These are phyloP conservation scores for Phytophthora rubi DNA, from an alignment of 352 stramenopile genomes.

Conservation along the genomic window DNA sequence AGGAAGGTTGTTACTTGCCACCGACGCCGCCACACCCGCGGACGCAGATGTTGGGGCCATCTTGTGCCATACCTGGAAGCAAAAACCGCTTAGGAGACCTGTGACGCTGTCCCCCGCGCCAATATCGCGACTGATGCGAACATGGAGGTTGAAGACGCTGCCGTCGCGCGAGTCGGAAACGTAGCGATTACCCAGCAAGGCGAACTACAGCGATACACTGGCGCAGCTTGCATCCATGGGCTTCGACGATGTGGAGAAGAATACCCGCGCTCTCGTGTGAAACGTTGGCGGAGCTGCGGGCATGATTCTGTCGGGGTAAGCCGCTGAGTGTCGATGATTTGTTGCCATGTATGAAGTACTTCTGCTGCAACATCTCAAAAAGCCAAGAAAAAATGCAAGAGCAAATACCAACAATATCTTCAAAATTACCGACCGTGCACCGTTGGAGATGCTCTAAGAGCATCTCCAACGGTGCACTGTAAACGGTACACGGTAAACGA, in stretches of 20 bases:
- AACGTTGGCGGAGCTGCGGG: slow-evolving; percentile 52
- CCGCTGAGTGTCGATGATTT: background rate
- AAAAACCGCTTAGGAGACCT: background rate
- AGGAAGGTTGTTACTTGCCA: too few relatives aligned
- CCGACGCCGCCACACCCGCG: too few relatives aligned
- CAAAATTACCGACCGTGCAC: too few relatives aligned
- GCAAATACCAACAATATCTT: too few relatives aligned
- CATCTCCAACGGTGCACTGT: too few relatives aligned
- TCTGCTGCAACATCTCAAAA: too few relatives aligned
- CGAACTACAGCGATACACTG: slow-evolving; percentile 44
- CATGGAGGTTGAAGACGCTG: slow-evolving; percentile 29
- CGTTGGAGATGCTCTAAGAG: too few relatives aligned
- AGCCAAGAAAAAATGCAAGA: too few relatives aligned
- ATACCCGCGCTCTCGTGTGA: slow-evolving; percentile 43
- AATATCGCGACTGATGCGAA: slow-evolving; percentile 21
- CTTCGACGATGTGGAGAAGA: slow-evolving; percentile 52
- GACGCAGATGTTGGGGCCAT: background rate
- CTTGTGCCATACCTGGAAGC: background rate
- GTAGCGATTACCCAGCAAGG: background rate
- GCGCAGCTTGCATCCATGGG: slow-evolving; percentile 58
- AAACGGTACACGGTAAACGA: too few relatives aligned
- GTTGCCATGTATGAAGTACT: too few relatives aligned
- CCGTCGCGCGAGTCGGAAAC: slow-evolving; percentile 10
- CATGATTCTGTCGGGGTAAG: slow-evolving; percentile 46
- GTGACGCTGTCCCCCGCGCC: slow-evolving; percentile 3